A percentile compares a stretch with the other conserved stretches of the same genome.
phyloP scores from a whole-genome alignment of 2,329 filamentous ascomycete species.

The Magnaporthales sp. region DNA sequence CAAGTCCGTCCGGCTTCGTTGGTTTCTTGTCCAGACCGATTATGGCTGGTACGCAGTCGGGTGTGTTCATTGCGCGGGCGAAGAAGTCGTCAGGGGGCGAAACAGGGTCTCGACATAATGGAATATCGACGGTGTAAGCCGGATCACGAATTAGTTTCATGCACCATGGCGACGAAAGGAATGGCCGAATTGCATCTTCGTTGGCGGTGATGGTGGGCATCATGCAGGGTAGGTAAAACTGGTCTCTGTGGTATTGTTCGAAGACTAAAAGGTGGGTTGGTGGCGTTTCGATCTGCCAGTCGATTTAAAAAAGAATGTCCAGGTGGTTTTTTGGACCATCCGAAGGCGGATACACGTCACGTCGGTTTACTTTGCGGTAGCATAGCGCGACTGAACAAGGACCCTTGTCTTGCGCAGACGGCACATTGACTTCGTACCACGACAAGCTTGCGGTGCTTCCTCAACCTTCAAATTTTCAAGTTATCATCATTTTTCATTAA shows the following conservation, averaged over 20 bases:
- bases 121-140: neutral
- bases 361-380: too few species aligned
- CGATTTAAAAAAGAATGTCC: too few species aligned
- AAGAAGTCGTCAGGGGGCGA: conserved; percentile 1
- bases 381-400: neutral
- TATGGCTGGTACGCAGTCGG: neutral
- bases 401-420: neutral
- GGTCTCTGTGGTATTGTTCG: neutral
- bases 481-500: neutral
- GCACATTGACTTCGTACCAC: neutral
- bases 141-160: neutral
- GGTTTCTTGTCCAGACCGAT: conserved; percentile 1
- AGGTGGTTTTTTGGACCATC: too few species aligned
- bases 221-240: neutral
- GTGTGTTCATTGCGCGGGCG: neutral
- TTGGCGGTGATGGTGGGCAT: neutral
- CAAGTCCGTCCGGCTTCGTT: conserved; percentile 4
- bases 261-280: neutral
- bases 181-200: neutral
- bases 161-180: conserved; percentile 1
- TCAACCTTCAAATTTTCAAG: neutral
- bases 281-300: neutral
- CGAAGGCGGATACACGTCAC: neutral
- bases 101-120: neutral
- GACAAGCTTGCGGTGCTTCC: neutral